Conservation (phyloP, 805 yeast species). For the Monosporozyma aquatica region DNA sequence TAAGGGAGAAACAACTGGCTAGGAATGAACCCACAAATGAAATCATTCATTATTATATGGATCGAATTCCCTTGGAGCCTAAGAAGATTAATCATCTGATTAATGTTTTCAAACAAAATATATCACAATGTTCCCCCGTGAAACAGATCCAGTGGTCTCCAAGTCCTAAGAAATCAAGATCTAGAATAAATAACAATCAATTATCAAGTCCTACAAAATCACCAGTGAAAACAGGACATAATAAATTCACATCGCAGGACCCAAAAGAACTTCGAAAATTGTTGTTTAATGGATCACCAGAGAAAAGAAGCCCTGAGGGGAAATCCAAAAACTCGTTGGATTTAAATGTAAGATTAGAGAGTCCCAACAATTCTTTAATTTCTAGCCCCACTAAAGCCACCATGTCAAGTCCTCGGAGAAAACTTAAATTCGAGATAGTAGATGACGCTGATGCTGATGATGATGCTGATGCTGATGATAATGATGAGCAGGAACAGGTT, state of each 20-base stretch:
- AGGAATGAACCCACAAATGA: not conserved
- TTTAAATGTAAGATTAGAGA: slow-evolving; percentile 1
- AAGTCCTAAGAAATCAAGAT: slow-evolving; percentile 20
- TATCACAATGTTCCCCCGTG: slow-evolving; percentile 30
- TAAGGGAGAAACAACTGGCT: slow-evolving; percentile 30
- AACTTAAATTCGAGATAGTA: slow-evolving; percentile 27
- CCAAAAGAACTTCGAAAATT: slow-evolving; percentile 23
- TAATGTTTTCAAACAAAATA: slow-evolving; percentile 37
- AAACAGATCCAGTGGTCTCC: slow-evolving; percentile 26
- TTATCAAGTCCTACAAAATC: slow-evolving; percentile 5
- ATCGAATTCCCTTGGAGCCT: slow-evolving; percentile 51
- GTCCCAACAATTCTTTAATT: too few relatives aligned
- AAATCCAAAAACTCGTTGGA: not conserved
- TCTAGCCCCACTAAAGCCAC: too few relatives aligned
- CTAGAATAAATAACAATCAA: slow-evolving; percentile 14
- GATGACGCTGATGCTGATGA: slow-evolving; percentile 11
- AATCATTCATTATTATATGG: slow-evolving; percentile 37
- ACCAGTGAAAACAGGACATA: slow-evolving; percentile 12
- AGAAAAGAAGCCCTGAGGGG: slow-evolving; percentile 6
- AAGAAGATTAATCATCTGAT: slow-evolving; percentile 35
- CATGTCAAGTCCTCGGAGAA: slow-evolving; percentile 18
- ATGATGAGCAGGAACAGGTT: not conserved
- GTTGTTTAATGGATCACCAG: slow-evolving; percentile 22
- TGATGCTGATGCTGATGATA: not conserved
- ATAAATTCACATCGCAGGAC: slow-evolving; percentile 22